Conservation (phyloP, 306 rosid genomes). For the Cucurbita maxima region DNA sequence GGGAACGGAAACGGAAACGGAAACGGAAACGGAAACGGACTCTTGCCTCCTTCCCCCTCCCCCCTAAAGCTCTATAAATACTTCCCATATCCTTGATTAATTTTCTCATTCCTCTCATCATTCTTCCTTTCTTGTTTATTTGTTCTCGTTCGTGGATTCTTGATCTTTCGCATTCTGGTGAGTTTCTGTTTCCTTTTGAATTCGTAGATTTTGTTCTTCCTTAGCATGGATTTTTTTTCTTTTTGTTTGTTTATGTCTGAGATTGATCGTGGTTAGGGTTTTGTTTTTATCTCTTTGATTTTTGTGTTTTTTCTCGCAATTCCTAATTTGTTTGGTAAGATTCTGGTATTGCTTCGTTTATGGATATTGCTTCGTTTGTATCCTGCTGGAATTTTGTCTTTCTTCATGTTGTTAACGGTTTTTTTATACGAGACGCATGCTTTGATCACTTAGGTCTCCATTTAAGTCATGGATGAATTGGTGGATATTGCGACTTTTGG, state of each 20-base stretch:
- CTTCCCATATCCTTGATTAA: no score
- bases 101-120: neutral
- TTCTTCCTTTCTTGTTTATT: neutral
- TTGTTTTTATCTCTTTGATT: no score
- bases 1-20: no score
- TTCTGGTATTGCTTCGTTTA: no score
- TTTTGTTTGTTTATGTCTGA: no score
- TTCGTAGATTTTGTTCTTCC: neutral
- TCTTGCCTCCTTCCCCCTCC: neutral
- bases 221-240: neutral
- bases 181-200: neutral
- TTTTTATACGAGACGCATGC: neutral
- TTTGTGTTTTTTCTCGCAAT: no score
- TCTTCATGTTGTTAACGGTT: neutral
- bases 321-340: no score
- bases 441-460: neutral
- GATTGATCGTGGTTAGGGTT: neutral
- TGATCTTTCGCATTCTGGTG: neutral
- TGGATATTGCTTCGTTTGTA: neutral
- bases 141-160: no score
- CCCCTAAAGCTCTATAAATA: neutral
- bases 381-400: neutral
- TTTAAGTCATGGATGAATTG: no score
- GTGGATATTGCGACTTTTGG: no score
- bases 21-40: neutral